Conservation (phyloP, 1,139 yeast species). For the Candida frijolesensis region DNA sequence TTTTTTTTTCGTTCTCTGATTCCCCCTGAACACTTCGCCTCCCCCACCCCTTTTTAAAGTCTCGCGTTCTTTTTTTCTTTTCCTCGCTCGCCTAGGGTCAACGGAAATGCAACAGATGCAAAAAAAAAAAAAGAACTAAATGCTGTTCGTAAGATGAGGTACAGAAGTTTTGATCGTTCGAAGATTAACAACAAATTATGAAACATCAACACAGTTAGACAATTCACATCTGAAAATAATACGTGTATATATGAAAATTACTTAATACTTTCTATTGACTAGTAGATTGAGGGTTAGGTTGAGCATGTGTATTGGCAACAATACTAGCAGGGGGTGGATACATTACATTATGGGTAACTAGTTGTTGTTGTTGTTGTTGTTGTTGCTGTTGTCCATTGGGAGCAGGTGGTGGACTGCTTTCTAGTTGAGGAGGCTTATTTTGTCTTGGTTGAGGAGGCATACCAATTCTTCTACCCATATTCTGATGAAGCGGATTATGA, state of each 20-base stretch:
- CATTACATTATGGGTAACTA: neutral
- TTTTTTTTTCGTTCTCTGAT: neutral
- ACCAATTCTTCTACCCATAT: constrained; percentile 16
- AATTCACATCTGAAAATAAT: neutral
- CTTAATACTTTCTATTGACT: neutral
- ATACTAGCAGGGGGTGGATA: constrained; percentile 3
- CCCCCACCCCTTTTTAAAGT: neutral
- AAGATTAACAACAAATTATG: neutral
- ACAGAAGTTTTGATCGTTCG: no score
- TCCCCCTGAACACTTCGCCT: neutral
- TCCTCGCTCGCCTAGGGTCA: neutral
- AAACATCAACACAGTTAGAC: neutral
- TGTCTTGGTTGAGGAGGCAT: constrained; percentile 12
- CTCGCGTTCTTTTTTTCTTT: neutral
- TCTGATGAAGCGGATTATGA: constrained; percentile 10
- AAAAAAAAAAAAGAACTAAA: no score
- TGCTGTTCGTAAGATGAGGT: no score
- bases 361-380: neutral
- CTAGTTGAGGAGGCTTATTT: constrained; percentile 10
- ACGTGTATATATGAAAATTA: neutral
- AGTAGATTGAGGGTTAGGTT: neutral
- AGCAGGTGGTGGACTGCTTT: neutral
- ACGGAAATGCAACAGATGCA: no score
- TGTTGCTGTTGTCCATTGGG: no score
- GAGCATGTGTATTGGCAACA: neutral